Evolutionary conservation across 2,329 filamentous ascomycete species (phyloP).

Genomic region (Aspergillus sp.): DNA sequence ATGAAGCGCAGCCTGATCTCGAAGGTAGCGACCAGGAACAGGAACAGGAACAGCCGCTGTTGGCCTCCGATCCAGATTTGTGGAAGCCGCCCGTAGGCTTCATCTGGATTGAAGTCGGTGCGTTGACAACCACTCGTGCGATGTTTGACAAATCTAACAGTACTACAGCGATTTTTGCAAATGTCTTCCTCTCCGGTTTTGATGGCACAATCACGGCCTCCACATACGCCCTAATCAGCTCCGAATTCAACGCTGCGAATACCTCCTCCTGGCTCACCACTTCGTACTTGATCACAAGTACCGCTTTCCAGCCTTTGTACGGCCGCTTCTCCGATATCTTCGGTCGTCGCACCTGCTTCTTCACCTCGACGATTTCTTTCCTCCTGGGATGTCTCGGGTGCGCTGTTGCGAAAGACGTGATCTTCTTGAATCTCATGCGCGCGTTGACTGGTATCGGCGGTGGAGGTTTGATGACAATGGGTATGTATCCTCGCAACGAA

Average conservation of each 20-base stretch:
- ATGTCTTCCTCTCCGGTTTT: constrained; percentile 62
- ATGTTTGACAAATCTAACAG: background rate
- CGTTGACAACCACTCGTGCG: background rate
- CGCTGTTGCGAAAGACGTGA: constrained; percentile 64
- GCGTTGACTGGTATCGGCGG: constrained; percentile 72
- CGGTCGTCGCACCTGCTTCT: constrained; percentile 60
- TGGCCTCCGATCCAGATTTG: constrained; percentile 12
- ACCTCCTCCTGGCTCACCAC: constrained; percentile 55
- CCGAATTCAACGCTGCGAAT: constrained; percentile 49
- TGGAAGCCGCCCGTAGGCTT: constrained; percentile 58
- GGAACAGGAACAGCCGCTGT: constrained; percentile 22
- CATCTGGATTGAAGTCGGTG: constrained; percentile 57
- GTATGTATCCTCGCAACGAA: constrained; percentile 7
- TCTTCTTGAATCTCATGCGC: constrained; percentile 68
- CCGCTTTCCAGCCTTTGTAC: constrained; percentile 69
- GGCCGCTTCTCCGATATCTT: constrained; percentile 72
- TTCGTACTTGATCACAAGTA: constrained; percentile 65
- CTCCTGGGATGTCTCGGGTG: constrained; percentile 67
- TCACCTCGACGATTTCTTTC: constrained; percentile 65
- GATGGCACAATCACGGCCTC: constrained; percentile 48
- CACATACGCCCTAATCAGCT: constrained; percentile 46
- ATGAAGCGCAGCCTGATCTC: background rate
- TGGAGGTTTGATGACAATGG: constrained; percentile 68
- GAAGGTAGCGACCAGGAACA: background rate
- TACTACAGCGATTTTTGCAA: constrained; percentile 57